Evolutionary conservation across 306 rosid species (phyloP), one percentile per base, ranked within the genome.

Genomic region (Biancaea sappan): DNA sequence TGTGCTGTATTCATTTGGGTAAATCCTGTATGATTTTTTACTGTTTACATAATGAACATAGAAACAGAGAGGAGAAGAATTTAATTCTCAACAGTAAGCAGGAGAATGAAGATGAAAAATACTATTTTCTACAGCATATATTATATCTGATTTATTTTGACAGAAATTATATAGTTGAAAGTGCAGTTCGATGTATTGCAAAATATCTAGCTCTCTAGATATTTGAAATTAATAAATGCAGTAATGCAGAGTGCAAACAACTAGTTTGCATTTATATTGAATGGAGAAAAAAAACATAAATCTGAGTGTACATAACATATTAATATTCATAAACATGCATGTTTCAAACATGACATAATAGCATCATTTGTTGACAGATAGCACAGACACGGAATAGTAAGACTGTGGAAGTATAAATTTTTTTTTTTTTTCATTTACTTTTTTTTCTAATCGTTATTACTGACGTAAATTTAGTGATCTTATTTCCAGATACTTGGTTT

Each of bases 401-500:
- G 60, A 53, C 12, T 24, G 53, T 44, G 38, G 73, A 74, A 29
- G 37, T 61, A 41, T 35, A 34, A n/a, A n/a, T n/a, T n/a, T n/a
- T 13, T 74, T 3, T 32, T 14, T 78, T 34, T 56, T 68, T 71
- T 40, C 19, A 24, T 74, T 76, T 73, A 47, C 72, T 69, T 35
- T 70, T 37, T 47, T 67, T 14, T 57, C 63, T 57, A 0, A 35
- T 64, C 47, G 72, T 43, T 56, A 24, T 56, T 59, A 31, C 51
- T 70, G 77, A 64, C 58, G 63, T 3, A 38, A 66, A 52, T 74
- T 70, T 48, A 4, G 59, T 78, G 71, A 71, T 51, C 66, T 79
- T 69, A 34, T 75, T 82, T 84, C 83, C 93, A 92, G 99, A 94
- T 67, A 73, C 89, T 89, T 11, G 94, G 94, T 67, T 89, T 89